Evolutionary conservation across 768 basidiomycete species (phyloP).

Genomic region (Leccinum rimulosum): DNA sequence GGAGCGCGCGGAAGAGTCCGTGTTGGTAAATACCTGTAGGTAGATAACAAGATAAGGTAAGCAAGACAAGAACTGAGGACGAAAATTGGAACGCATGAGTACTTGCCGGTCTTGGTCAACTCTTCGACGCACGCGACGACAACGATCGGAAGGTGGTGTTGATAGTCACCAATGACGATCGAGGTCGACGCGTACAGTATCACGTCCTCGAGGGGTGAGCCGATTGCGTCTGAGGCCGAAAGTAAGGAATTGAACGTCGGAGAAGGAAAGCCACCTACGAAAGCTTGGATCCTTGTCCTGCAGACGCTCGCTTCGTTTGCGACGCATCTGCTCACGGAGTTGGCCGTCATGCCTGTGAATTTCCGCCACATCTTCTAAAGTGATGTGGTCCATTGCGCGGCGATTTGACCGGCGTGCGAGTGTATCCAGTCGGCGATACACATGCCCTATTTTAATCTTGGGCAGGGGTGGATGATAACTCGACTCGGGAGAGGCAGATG

Average conservation of each 20-base stretch:
- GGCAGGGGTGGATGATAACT: slow-evolving; percentile 13
- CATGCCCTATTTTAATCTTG: slow-evolving; percentile 15
- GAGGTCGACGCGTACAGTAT: slow-evolving; percentile 32
- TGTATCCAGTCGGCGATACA: slow-evolving; percentile 28
- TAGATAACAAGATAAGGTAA: slow-evolving; percentile 8
- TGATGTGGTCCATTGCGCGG: slow-evolving; percentile 30
- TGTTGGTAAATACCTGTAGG: too few species aligned
- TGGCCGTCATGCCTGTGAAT: slow-evolving; percentile 19
- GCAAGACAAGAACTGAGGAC: too few species aligned
- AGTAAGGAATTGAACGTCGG: background rate
- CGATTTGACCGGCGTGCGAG: slow-evolving; percentile 20
- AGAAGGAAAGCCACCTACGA: slow-evolving; percentile 17
- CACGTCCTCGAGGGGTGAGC: slow-evolving; percentile 34
- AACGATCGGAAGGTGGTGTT: slow-evolving; percentile 38
- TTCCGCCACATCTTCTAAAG: slow-evolving; percentile 21
- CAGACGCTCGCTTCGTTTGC: slow-evolving; percentile 16
- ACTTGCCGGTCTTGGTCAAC: too few species aligned
- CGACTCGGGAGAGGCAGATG: background rate
- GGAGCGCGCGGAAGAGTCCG: too few species aligned
- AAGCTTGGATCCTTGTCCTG: slow-evolving; percentile 25
- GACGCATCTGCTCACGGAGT: slow-evolving; percentile 24
- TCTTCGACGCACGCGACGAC: slow-evolving; percentile 30
- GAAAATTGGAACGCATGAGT: too few species aligned
- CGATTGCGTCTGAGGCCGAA: slow-evolving; percentile 33
- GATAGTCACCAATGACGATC: slow-evolving; percentile 36